Evolutionary conservation across 441 rosid species (phyloP), one percentile per base, ranked within the genome.

Genomic region (Brassica hybrid): DNA sequence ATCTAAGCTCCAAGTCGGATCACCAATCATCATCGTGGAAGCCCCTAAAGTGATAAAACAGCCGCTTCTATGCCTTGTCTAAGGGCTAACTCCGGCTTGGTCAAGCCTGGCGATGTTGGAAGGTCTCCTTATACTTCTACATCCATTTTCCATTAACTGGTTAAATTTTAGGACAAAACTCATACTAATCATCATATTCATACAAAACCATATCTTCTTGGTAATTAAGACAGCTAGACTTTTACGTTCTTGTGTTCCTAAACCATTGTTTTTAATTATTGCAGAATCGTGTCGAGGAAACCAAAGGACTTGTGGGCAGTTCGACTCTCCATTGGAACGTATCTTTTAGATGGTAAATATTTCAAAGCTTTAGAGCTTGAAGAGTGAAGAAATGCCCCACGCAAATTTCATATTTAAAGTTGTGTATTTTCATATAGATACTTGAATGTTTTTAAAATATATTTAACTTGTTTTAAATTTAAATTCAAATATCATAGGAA

Each of bases 51-150:
- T 86, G 83, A 83, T 94, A 50, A 94, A 81, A 94, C 96, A 0
- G 97, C 97, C 0, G 89, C 94, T 0, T 83, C 93, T 0, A 78
- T 94, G 74, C 97, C 98, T 0, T 92, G 97, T 78, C 95, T 94
- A 13, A 81, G 88, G 23, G 86, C 86, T 23, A 94, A 94, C 71
- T 61, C 89, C 7, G 95, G 97, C 75, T 77, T 89, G 25, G 91
- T 94, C 77, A 94, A 92, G 66, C 90, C 94, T 14, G 97, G 97
- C 12, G 98, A 94, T 78, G 94, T 91, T 2, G 97, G 98, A 76
- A 92, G 97, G 97, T 91, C 68, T 10, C 45, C 54, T 67, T 13
- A 7, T 69, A 36, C 67, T 19, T 34, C 45, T n/a, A 1, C 63
- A 43, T 57, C 23, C 60, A 17, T 6, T 17, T 11, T 21, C 50